phyloP scores from a whole-genome alignment of 2,329 filamentous ascomycete species.

The Botryotinia calthae region DNA sequence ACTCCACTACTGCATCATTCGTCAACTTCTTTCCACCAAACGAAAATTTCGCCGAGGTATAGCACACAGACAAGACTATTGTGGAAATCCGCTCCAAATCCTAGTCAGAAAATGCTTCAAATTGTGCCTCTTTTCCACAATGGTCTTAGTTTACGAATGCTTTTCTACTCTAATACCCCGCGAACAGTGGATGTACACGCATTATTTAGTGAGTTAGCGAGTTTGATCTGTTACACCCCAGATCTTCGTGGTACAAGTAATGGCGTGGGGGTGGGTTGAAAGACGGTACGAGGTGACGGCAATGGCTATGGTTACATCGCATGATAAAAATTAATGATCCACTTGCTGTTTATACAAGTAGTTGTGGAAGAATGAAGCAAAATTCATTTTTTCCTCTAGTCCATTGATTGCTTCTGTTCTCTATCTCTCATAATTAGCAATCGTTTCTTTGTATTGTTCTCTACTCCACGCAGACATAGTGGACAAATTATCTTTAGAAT shows the following conservation, averaged over 20 bases:
- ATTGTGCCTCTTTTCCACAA: not conserved
- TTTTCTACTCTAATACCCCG: not conserved
- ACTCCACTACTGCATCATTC: not conserved
- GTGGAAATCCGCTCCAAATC: not conserved
- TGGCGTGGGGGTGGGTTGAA: not conserved
- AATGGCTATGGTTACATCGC: not conserved
- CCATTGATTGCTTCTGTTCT: not conserved
- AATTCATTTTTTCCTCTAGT: not conserved
- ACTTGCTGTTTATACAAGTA: conserved; percentile 5
- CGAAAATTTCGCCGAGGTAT: not conserved
- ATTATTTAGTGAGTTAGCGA: too few relatives aligned
- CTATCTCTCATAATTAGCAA: too few relatives aligned
- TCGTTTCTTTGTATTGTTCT: not conserved
- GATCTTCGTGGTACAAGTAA: not conserved
- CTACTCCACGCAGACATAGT: not conserved
- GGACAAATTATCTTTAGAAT: not conserved
- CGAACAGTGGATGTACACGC: not conserved
- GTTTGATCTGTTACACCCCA: not conserved
- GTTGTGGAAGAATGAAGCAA: not conserved
- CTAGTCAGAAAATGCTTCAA: not conserved
- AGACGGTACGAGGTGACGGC: not conserved
- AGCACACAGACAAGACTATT: not conserved
- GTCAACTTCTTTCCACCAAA: not conserved
- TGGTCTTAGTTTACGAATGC: not conserved
- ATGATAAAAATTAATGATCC: not conserved